Base-by-base conservation (phyloP, 2,329 filamentous ascomycete genomes). In the Colletotrichum sansevieriae region DNA sequence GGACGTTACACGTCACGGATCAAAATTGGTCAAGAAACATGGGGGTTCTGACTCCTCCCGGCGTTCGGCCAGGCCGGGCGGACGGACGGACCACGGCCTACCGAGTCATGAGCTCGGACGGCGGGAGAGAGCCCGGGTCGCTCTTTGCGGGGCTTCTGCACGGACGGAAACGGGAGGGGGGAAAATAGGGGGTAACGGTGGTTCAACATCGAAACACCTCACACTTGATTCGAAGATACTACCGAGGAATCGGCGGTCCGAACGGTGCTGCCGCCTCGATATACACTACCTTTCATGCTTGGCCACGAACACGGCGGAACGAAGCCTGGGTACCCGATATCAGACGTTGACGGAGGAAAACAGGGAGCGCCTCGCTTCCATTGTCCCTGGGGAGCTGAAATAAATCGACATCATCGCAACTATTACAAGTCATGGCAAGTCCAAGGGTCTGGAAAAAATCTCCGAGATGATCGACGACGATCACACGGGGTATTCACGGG, bases 11-110 rank as follows among this genome's bases (percentile, higher is more conserved):
- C 2, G 22, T 2, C 22, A 22, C 22, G 22, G 11, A 13, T 39
- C 37, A 22, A 54, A 13, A 7, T 29, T n/a, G 3, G 22, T 35
- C 25, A 11, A 35, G 29, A n/a, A n/a, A n/a, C 49, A 12, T 35
- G 49, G 49, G 49, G 49, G 15, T 2, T 13, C 22, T 10, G 33
- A 25, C 22, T 52, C 22, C 49, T n/a, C n/a, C n/a, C 29, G 49
- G 49, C 49, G 49, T 11, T 54, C 49, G 49, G 49, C 49, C n/a
- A 54, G 18, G 49, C 49, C 49, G 49, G 49, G 33, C 49, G 49
- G 49, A 52, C 25, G 25, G 25, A 52, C 49, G 49, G 49, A 52
- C 25, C n/a, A 52, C 12, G n/a, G 6, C 7, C 13, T 12, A n/a
- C 43, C 15, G 22, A 47, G 43, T 59, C 39, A 35, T 46, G 39